These are phyloP conservation scores for Linaria vulgaris DNA, from an alignment of 257 asterid species.

Conservation along the genomic window DNA sequence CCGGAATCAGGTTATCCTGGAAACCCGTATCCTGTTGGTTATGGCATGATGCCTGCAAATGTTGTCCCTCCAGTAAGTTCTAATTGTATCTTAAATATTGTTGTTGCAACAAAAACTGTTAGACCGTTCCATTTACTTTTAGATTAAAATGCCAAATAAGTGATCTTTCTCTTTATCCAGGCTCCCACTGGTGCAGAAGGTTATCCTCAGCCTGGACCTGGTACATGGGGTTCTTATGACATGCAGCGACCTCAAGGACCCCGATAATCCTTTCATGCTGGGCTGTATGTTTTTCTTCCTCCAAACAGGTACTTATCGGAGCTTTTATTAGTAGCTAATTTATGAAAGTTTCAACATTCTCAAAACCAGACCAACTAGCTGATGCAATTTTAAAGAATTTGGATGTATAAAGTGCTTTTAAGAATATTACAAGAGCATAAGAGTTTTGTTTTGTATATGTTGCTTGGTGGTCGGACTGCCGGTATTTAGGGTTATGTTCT, in stretches of 20 bases:
- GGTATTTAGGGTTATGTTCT: too few relatives aligned
- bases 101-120: not conserved
- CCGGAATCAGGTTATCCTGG: slow-evolving; percentile 60
- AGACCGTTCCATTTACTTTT: not conserved
- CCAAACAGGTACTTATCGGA: slow-evolving; percentile 36
- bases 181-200: slow-evolving; percentile 68
- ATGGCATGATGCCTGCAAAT: slow-evolving; percentile 63
- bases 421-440: too few relatives aligned
- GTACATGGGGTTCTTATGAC: slow-evolving; percentile 74
- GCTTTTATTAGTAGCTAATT: slow-evolving; percentile 6
- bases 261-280: slow-evolving; percentile 44
- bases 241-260: slow-evolving; percentile 68
- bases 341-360: not conserved
- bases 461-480: too few relatives aligned
- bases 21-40: slow-evolving; percentile 60
- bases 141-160: slow-evolving; percentile 8
- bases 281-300: slow-evolving; percentile 29
- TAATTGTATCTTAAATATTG: slow-evolving; percentile 6
- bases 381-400: too few relatives aligned
- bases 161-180: slow-evolving; percentile 40
- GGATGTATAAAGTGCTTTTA: too few relatives aligned
- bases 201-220: slow-evolving; percentile 80
- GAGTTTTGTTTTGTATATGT: too few relatives aligned
- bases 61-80: slow-evolving; percentile 60
- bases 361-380: not conserved